These are phyloP conservation scores for Candida sanyaensis DNA, from an alignment of 1,139 yeast species.

Conservation along the genomic window DNA sequence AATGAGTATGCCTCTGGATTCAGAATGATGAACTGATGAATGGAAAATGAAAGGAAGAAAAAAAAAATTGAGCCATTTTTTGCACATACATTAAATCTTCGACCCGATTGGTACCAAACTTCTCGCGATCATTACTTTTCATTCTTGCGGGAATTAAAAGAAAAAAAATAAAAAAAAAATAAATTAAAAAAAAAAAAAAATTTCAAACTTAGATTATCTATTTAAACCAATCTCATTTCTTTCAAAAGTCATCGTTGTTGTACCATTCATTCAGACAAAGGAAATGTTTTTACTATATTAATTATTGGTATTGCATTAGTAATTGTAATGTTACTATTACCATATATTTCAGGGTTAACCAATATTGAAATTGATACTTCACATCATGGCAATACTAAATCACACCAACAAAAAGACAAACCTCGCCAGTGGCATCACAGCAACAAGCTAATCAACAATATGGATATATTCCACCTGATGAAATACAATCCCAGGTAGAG, in stretches of 20 bases:
- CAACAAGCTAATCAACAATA: slow-evolving; percentile 8
- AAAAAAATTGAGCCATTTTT: slow-evolving; percentile 3
- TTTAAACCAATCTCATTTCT: not conserved
- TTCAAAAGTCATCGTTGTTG: not conserved
- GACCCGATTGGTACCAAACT: not conserved
- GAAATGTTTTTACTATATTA: slow-evolving; percentile 29
- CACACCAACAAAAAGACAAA: slow-evolving; percentile 9
- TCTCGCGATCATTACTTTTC: not conserved
- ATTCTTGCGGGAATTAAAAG: too few species aligned
- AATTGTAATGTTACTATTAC: slow-evolving; percentile 33
- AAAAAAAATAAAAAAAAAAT: not conserved
- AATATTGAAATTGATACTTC: slow-evolving; percentile 25
- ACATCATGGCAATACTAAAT: slow-evolving; percentile 12
- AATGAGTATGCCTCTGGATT: too few species aligned
- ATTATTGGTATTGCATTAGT: slow-evolving; percentile 30
- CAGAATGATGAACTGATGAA: not conserved
- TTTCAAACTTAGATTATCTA: not conserved
- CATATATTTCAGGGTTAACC: slow-evolving; percentile 42
- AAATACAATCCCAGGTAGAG: slow-evolving; percentile 16
- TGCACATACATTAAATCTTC: not conserved
- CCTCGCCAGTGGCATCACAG: not conserved
- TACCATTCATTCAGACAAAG: too few species aligned
- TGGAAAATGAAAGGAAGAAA: not conserved
- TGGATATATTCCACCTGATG: slow-evolving; percentile 48
- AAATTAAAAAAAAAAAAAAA: too few species aligned